Percentiles rank a stretch among this genome's conserved stretches.
These are phyloP conservation scores for Sphagnum contortum DNA, from an alignment of 225 moss, liverwort and hornwort genomes.

Conservation along the genomic window DNA sequence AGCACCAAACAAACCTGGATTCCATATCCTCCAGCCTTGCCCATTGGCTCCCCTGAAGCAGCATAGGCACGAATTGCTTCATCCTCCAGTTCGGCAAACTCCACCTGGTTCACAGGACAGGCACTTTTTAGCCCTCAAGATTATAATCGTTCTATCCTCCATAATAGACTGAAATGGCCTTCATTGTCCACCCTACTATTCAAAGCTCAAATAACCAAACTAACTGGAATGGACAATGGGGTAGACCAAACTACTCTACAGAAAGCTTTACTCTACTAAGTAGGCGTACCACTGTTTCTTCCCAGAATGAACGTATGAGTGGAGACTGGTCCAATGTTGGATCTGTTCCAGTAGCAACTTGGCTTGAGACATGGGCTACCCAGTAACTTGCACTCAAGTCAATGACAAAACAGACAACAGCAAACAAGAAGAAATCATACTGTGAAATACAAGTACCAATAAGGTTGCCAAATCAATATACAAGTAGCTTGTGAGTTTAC, in stretches of 20 bases:
- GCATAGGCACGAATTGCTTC: constrained; percentile 81
- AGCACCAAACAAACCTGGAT: constrained; percentile 54
- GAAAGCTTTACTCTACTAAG: too few species aligned
- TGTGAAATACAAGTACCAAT: too few species aligned
- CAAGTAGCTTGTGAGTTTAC: not conserved
- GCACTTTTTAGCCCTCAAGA: not conserved
- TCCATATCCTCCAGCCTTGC: constrained; percentile 97
- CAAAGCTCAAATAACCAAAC: too few species aligned
- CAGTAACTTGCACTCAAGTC: not conserved
- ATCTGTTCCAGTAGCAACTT: constrained; percentile 25
- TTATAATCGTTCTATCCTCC: too few species aligned
- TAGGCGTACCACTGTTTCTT: constrained; percentile 66
- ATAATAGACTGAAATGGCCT: too few species aligned
- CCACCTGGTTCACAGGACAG: constrained; percentile 34
- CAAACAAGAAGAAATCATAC: too few species aligned
- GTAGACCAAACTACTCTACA: too few species aligned
- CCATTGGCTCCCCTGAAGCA: constrained; percentile 94
- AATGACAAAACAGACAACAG: not conserved
- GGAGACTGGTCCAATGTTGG: constrained; percentile 40
- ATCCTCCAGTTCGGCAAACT: constrained; percentile 69
- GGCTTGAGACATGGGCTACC: too few species aligned
- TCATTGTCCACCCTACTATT: too few species aligned
- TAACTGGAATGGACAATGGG: too few species aligned
- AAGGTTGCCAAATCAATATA: too few species aligned
- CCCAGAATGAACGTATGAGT: constrained; percentile 63